Evolutionary conservation across 148 eudicot species (phyloP).

Genomic region (Nepenthes mirabilis): DNA sequence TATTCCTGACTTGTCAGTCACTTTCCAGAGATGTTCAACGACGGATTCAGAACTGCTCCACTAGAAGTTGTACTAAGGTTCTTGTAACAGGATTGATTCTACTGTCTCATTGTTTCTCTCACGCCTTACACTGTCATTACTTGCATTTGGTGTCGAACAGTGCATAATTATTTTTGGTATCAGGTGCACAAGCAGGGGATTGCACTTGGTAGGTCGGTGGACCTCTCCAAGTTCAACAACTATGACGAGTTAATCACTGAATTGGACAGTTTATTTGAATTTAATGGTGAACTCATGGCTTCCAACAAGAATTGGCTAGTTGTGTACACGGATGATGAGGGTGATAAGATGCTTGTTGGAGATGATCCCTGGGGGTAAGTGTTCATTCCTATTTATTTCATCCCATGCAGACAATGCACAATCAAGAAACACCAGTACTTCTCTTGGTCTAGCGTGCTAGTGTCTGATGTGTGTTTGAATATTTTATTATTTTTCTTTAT

Average conservation of each 20-base stretch:
- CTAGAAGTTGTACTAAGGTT: conserved; percentile 96
- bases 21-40: conserved; percentile 27
- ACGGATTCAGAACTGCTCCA: conserved; percentile 43
- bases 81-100: background rate
- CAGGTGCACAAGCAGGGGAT: conserved; percentile 96
- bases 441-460: too few relatives aligned
- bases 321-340: conserved; percentile 92
- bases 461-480: too few relatives aligned
- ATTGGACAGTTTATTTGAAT: conserved; percentile 71
- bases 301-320: conserved; percentile 67
- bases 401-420: background rate
- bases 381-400: background rate
- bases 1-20: conserved; percentile 16
- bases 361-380: conserved; percentile 98
- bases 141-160: background rate
- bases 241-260: conserved; percentile 75
- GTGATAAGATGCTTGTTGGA: conserved; percentile 98
- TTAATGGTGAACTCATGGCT: conserved; percentile 64
- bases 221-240: conserved; percentile 67
- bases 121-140: background rate
- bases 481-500: too few relatives aligned
- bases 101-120: background rate
- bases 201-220: conserved; percentile 94
- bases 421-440: too few relatives aligned
- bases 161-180: conserved; percentile 2